Evolutionary conservation across 805 yeast species (phyloP).

Genomic region (Kodamaea neixiangensis): DNA sequence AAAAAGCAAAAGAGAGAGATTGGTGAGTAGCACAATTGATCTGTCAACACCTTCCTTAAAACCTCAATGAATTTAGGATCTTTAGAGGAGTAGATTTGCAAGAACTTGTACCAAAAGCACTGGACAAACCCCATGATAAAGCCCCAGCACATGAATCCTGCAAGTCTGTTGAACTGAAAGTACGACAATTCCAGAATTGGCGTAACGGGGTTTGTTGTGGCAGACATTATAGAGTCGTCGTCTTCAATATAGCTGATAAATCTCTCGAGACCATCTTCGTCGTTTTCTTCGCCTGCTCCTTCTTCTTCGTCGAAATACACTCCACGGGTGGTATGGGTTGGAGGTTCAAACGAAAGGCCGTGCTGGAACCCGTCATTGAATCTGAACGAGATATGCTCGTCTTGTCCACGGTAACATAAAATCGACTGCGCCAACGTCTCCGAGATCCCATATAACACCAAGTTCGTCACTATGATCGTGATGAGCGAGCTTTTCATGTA

Average conservation of each 20-base stretch:
- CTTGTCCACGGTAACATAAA: conserved; percentile 25
- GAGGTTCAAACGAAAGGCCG: conserved; percentile 17
- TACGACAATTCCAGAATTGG: conserved; percentile 25
- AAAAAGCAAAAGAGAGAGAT: conserved; percentile 77
- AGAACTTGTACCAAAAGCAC: conserved; percentile 83
- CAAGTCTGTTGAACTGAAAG: conserved; percentile 69
- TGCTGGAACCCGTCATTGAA: conserved; percentile 16
- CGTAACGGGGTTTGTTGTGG: conserved; percentile 3
- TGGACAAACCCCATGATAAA: conserved; percentile 78
- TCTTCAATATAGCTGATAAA: conserved; percentile 38
- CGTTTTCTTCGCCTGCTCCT: conserved; percentile 8
- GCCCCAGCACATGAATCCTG: conserved; percentile 88
- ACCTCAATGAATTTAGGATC: conserved; percentile 86
- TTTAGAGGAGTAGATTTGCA: conserved; percentile 71
- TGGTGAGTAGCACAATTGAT: conserved; percentile 89
- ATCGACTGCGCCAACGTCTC: conserved; percentile 87
- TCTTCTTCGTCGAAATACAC: conserved; percentile 8
- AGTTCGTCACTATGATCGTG: conserved; percentile 81
- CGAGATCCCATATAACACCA: conserved; percentile 84
- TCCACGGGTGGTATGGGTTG: conserved; percentile 19
- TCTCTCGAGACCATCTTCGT: conserved; percentile 30
- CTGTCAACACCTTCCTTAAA: conserved; percentile 82
- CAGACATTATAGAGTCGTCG: conserved; percentile 13
- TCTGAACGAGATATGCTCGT: conserved; percentile 25
- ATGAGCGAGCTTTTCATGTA: conserved; percentile 66